These are phyloP conservation scores for Papiliotrema nemorosa DNA, from an alignment of 1,284 basidiomycete genomes.

Conservation along the genomic window DNA sequence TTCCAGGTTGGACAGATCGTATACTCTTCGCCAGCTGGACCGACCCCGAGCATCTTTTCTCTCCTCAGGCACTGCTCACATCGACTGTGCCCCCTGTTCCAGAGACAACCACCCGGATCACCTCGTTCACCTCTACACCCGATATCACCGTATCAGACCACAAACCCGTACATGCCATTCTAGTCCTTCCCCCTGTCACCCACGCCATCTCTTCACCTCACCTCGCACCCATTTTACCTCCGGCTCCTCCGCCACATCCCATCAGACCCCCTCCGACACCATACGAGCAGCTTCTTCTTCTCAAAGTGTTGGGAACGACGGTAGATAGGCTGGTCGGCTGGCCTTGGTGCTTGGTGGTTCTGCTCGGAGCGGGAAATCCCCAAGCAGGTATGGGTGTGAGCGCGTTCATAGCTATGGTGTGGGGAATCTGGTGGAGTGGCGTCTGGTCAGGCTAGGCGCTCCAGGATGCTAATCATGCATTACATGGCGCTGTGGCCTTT, in stretches of 20 bases:
- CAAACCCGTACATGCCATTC: slow-evolving; percentile 47
- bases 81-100: slow-evolving; percentile 13
- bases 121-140: slow-evolving; percentile 38
- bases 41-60: slow-evolving; percentile 51
- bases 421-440: slow-evolving; percentile 43
- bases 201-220: slow-evolving; percentile 28
- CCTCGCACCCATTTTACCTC: slow-evolving; percentile 31
- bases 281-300: slow-evolving; percentile 26
- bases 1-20: slow-evolving; percentile 92
- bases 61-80: slow-evolving; percentile 15
- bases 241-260: slow-evolving; percentile 24
- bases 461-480: too few relatives aligned
- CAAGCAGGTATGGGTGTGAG: slow-evolving; percentile 38
- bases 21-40: slow-evolving; percentile 78
- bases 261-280: slow-evolving; percentile 22
- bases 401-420: slow-evolving; percentile 42
- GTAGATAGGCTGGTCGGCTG: slow-evolving; percentile 40
- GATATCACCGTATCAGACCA: slow-evolving; percentile 48
- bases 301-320: slow-evolving; percentile 24
- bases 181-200: slow-evolving; percentile 28
- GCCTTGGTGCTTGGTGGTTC: slow-evolving; percentile 38
- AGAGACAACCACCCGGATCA: slow-evolving; percentile 31
- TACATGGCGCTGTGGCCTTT: too few relatives aligned
- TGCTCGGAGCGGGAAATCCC: slow-evolving; percentile 41
- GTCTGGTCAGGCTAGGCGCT: slow-evolving; percentile 18